Evolutionary conservation across 139 green algal genomes (phyloP), one percentile per base, ranked within the genome.

Genomic region (Cymbomonas tetramitiformis): DNA sequence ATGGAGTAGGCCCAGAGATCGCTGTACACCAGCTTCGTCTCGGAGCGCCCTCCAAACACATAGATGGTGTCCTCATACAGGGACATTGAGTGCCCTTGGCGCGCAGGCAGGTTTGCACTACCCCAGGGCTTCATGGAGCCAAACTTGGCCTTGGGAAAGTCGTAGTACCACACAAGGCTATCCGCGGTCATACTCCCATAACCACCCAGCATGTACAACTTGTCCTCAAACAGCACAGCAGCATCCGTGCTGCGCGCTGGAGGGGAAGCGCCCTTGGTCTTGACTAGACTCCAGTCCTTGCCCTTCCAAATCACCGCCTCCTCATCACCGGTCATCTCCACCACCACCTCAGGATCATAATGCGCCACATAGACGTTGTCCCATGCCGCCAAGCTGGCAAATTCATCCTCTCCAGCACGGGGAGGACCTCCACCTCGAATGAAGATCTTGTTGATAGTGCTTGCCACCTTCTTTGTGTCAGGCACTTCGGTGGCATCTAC

Each of bases 151-250:
- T 19, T 64, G 0, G 32, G 19, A 29, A 64, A 30, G 41, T 56
- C 26, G 26, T 46, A 55, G 29, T 41, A 47, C 56, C 56, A 64
- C 10, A 64, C 41, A 10, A 56, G 21, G 56, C 55, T 43, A 7
- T 64, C 56, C 4, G 56, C 46, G 56, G 23, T 38, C 24, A 38
- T 38, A 9, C 15, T 21, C 5, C 39, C 56, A 29, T 44, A 64
- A 12, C 56, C 56, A 43, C 56, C 56, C 6, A 55, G 8, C 19
- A 64, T 9, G 41, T 64, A 64, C 23, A 64, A 8, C 56, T 64
- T 64, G 15, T 18, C 8, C 12, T 21, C 41, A 9, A 43, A 10
- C 24, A 55, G 32, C 24, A 39, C 56, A n/a, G 21, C 15, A 8
- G 23, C 32, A 5, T 10, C 29, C 15, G 56, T 34, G n/a, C 19